Percentiles rank a stretch among this genome's conserved stretches.
Conservation (phyloP, 176 grass and related monocot species). For the Aegilops longissima region DNA sequence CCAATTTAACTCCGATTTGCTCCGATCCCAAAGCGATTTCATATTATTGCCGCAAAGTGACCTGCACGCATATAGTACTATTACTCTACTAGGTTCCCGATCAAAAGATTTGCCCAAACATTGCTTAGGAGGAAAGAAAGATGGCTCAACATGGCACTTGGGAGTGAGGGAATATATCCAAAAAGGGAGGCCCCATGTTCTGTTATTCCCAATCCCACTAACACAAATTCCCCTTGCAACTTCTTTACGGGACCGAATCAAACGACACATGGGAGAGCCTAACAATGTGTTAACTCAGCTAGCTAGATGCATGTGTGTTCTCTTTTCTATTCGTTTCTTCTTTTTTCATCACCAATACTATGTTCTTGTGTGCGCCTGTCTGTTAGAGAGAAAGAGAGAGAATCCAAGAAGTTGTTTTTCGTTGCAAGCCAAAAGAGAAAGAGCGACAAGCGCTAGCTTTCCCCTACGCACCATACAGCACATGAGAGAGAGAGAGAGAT, state of each 20-base stretch:
- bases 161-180: slow-evolving; percentile 60
- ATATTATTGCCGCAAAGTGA: neutral
- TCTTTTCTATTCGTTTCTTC: neutral
- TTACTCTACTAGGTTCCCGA: neutral
- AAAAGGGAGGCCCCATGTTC: slow-evolving; percentile 73
- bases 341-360: neutral
- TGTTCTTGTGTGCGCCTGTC: neutral
- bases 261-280: slow-evolving; percentile 51
- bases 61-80: neutral
- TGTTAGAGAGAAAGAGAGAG: neutral
- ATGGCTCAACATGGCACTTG: slow-evolving; percentile 34
- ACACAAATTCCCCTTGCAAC: slow-evolving; percentile 66
- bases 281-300: slow-evolving; percentile 35
- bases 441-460: slow-evolving; percentile 42
- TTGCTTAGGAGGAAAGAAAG: slow-evolving; percentile 31
- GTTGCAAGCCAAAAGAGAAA: slow-evolving; percentile 18
- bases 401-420: slow-evolving; percentile 34
- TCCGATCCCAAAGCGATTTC: neutral
- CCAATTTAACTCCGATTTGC: neutral
- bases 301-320: neutral
- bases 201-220: slow-evolving; percentile 77
- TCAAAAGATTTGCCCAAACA: neutral
- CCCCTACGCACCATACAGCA: neutral
- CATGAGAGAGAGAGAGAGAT: slow-evolving; percentile 26
- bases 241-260: slow-evolving; percentile 80